These are phyloP conservation scores for Xylariales sp. DNA, from an alignment of 2,329 filamentous ascomycete species.

Conservation along the genomic window DNA sequence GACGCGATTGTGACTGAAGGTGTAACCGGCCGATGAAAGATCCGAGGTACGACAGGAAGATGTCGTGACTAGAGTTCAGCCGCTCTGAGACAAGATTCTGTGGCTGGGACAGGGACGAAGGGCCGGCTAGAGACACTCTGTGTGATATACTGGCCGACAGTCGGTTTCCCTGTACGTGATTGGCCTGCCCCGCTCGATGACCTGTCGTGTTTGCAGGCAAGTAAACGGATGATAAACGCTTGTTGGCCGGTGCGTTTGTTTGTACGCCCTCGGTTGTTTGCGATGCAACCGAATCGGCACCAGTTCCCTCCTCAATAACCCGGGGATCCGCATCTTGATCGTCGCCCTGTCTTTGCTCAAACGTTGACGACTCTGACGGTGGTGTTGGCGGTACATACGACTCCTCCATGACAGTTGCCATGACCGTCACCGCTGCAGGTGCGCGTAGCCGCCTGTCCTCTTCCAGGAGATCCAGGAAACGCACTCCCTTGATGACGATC, in stretches of 20 bases:
- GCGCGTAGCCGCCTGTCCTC: slow-evolving; percentile 51
- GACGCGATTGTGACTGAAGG: slow-evolving; percentile 84
- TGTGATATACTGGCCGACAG: slow-evolving; percentile 59
- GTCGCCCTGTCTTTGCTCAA: slow-evolving; percentile 34
- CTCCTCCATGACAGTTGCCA: slow-evolving; percentile 58
- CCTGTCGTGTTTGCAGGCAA: slow-evolving; percentile 25
- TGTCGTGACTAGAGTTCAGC: slow-evolving; percentile 75
- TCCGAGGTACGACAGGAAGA: slow-evolving; percentile 83
- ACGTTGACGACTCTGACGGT: slow-evolving; percentile 52
- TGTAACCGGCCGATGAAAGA: slow-evolving; percentile 89
- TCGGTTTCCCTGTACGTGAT: slow-evolving; percentile 36
- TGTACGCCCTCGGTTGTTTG: slow-evolving; percentile 33
- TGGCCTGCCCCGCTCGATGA: slow-evolving; percentile 33
- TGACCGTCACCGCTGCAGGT: slow-evolving; percentile 49
- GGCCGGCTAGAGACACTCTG: slow-evolving; percentile 70
- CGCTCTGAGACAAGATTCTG: slow-evolving; percentile 79
- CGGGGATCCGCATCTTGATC: slow-evolving; percentile 37
- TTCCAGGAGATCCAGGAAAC: slow-evolving; percentile 82
- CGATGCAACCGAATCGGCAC: slow-evolving; percentile 29
- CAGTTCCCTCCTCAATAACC: slow-evolving; percentile 26
- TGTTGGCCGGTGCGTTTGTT: slow-evolving; percentile 32
- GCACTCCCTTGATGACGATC: slow-evolving; percentile 84
- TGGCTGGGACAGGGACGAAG: slow-evolving; percentile 56
- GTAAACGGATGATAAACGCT: slow-evolving; percentile 43
- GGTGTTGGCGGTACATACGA: slow-evolving; percentile 57